A percentile compares a stretch with the other conserved stretches of the same genome.
Conservation (phyloP, 192 early-diverging fungal genomes). For the Dissophora globulifera region DNA sequence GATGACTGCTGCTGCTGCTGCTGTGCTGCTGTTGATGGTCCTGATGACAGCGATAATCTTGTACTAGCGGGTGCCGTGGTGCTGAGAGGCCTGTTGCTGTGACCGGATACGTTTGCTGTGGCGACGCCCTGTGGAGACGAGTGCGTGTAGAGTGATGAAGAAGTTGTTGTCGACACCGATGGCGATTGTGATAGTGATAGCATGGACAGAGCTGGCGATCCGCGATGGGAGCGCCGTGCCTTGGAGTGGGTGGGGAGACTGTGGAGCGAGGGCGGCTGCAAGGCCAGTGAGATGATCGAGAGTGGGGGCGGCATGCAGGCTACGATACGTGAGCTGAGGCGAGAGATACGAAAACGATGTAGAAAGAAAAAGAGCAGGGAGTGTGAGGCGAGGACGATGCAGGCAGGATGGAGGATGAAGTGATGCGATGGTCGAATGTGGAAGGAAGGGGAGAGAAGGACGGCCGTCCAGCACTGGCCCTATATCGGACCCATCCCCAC, state of each 20-base stretch:
- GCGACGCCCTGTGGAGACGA: too few species aligned
- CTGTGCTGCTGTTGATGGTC: too few species aligned
- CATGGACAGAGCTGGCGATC: neutral
- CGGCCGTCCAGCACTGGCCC: too few species aligned
- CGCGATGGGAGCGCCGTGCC: neutral
- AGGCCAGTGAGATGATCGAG: neutral
- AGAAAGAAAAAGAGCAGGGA: neutral
- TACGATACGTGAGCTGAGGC: neutral
- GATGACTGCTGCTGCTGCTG: neutral
- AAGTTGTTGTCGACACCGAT: neutral
- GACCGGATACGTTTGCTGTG: too few species aligned
- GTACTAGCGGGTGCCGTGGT: too few species aligned
- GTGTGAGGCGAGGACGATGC: neutral
- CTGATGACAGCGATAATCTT: too few species aligned
- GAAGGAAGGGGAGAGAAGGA: neutral
- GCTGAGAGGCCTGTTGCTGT: too few species aligned
- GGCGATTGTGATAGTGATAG: neutral
- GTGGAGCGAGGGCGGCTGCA: constrained; percentile 6
- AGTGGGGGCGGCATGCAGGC: neutral
- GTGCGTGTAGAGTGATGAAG: too few species aligned
- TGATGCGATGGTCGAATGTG: neutral
- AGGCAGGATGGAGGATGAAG: neutral
- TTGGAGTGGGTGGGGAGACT: neutral
- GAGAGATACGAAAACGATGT: too few species aligned
- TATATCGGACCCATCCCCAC: too few species aligned